A percentile compares a stretch with the other conserved stretches of the same genome.
These are phyloP conservation scores for Psilocybe subaeruginosa DNA, from an alignment of 768 basidiomycete species.

Conservation along the genomic window DNA sequence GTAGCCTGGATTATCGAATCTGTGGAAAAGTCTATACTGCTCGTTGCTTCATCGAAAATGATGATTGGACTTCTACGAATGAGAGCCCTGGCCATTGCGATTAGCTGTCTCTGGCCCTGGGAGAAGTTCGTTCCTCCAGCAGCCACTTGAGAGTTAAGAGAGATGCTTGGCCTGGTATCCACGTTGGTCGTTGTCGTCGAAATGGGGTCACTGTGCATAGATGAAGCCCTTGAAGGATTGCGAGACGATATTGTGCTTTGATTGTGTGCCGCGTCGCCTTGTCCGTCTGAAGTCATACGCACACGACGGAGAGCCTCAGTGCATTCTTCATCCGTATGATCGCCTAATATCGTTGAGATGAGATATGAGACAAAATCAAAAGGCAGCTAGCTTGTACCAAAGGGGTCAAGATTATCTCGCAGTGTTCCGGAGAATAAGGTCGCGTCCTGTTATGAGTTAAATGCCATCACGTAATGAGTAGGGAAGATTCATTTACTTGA, in stretches of 20 bases:
- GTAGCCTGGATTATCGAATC: slow-evolving; percentile 90
- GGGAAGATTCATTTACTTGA: slow-evolving; percentile 55
- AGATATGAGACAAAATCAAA: not conserved
- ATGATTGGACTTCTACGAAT: slow-evolving; percentile 74
- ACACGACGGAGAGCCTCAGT: slow-evolving; percentile 82
- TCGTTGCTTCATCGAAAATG: slow-evolving; percentile 83
- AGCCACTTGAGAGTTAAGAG: slow-evolving; percentile 79
- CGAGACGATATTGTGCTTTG: slow-evolving; percentile 49
- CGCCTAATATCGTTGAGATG: slow-evolving; percentile 41
- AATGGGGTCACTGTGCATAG: slow-evolving; percentile 42
- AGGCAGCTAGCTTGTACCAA: slow-evolving; percentile 42
- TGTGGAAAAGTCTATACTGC: slow-evolving; percentile 85
- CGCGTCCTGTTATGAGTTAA: slow-evolving; percentile 48
- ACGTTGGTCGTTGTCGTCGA: slow-evolving; percentile 53
- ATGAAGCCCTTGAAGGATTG: slow-evolving; percentile 43
- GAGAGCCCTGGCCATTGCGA: slow-evolving; percentile 84
- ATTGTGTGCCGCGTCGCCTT: slow-evolving; percentile 48
- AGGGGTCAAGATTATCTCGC: slow-evolving; percentile 78
- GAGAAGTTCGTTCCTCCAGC: slow-evolving; percentile 91
- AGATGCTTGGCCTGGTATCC: slow-evolving; percentile 54
- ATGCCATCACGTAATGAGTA: slow-evolving; percentile 27
- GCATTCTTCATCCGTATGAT: slow-evolving; percentile 81
- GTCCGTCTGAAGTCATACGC: slow-evolving; percentile 65
- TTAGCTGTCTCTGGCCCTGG: slow-evolving; percentile 87
- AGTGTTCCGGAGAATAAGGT: slow-evolving; percentile 84